These are phyloP conservation scores for Didymella pomorum DNA, from an alignment of 2,329 filamentous ascomycete species.

Conservation along the genomic window DNA sequence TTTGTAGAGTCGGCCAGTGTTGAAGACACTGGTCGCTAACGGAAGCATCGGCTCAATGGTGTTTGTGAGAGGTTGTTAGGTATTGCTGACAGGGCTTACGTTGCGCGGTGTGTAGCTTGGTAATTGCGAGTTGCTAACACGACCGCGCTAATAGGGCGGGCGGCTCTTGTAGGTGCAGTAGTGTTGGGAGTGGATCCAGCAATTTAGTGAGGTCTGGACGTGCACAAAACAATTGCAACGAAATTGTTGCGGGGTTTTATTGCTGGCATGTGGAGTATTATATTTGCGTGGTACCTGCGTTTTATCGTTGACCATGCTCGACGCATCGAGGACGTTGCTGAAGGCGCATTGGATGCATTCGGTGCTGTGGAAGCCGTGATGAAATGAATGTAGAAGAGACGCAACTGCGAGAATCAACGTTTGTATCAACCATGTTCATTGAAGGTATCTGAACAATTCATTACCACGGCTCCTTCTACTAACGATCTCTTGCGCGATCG, in stretches of 20 bases:
- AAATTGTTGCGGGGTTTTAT: background rate
- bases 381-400: background rate
- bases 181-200: constrained; percentile 18
- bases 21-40: background rate
- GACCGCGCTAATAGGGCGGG: constrained; percentile 5
- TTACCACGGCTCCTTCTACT: constrained; percentile 41
- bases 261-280: background rate
- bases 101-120: constrained; percentile 1
- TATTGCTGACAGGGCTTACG: background rate
- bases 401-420: constrained; percentile 15
- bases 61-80: background rate
- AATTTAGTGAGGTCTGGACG: constrained; percentile 17
- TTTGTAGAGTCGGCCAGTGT: background rate
- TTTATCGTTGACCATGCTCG: background rate
- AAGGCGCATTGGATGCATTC: background rate
- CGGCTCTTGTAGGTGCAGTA: constrained; percentile 10
- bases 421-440: constrained; percentile 27
- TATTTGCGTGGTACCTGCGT: background rate
- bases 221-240: background rate
- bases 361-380: background rate
- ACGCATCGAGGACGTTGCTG: background rate
- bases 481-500: constrained; percentile 39
- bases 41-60: background rate
- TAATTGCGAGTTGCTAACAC: constrained; percentile 7
- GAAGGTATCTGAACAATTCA: constrained; percentile 39